A percentile compares a stretch with the other conserved stretches of the same genome.
Conservation (phyloP, 345 rosid genomes). For the Cochlearia excelsa region DNA sequence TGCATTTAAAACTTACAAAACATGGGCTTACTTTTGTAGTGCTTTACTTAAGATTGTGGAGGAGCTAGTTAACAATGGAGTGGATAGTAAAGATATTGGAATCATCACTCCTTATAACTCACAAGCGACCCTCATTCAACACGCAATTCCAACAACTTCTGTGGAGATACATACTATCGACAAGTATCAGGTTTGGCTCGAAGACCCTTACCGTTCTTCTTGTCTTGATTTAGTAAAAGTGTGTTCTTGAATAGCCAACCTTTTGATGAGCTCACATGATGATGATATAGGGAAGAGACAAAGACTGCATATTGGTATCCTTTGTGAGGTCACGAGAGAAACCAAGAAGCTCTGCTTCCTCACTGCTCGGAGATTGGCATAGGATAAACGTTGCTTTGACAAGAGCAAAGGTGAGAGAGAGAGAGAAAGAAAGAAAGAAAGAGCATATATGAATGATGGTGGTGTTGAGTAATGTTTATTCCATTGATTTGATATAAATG, state of each 20-base stretch:
- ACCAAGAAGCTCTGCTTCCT: conserved; percentile 52
- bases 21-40: neutral
- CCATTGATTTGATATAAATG: neutral
- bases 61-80: conserved; percentile 57
- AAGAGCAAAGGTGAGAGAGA: conserved; percentile 69
- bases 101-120: conserved; percentile 94
- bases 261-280: conserved; percentile 15
- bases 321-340: conserved; percentile 76
- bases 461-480: conserved; percentile 6
- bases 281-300: conserved; percentile 76
- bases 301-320: conserved; percentile 84
- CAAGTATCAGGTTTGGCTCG: conserved; percentile 79
- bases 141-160: conserved; percentile 37
- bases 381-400: conserved; percentile 93
- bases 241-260: conserved; percentile 1
- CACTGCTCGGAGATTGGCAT: conserved; percentile 95
- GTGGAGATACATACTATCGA: conserved; percentile 96
- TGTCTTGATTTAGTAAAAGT: conserved; percentile 5
- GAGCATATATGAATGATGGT: neutral
- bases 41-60: conserved; percentile 46
- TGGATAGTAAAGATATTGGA: conserved; percentile 72
- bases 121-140: conserved; percentile 70
- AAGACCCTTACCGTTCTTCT: conserved; percentile 10
- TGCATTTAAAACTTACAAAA: conserved; percentile 17
- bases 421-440: too few species aligned